Base-by-base conservation (phyloP, 129 eudicot species). In the Erigeron canadensis region DNA sequence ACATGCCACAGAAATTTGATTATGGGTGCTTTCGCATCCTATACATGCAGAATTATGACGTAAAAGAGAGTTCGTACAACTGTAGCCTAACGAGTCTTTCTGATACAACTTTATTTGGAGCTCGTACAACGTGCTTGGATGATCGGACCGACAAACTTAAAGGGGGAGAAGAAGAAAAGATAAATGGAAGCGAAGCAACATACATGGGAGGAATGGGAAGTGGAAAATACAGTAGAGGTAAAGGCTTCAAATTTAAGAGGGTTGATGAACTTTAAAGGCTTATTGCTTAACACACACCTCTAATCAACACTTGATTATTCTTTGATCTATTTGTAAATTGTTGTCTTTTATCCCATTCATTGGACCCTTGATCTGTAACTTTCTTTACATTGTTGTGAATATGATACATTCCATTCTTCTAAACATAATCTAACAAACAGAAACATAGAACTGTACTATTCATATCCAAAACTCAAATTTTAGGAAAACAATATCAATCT, bases 181-280 rank as follows among this genome's bases (percentile, higher is more conserved):
- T 73, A 78, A 71, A 71, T 78, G 62, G 81, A 70, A 77, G 7
- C 56, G 74, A 56, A 75, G 67, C 63, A 56, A 75, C 74, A 66
- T 66, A 41, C 41, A 56, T 75, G 58, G 67, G 80, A 58, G 53
- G 68, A 76, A 58, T 66, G 58, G 73, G 79, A 66, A 75, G 67
- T 57, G 69, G 75, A 57, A 58, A 45, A 46, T 54, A 76, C 58
- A 37, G 69, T 34, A 76, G 75, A 76, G 57, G 62, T 67, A 67
- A 75, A 75, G 69, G 50, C n/a, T 58, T 75, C 22, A n/a, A 53
- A 56, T 43, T 65, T 75, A 66, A 67, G 60, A 67, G 72, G 74
- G 80, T 66, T 75, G 80, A 66, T 66, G 59, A 75, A 66, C 66
- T 19, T 66, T 28, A 56, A 67, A 66, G n/a, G 46, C 21, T 47